These are phyloP conservation scores for Nitzschia putrida DNA, from an alignment of 108 stramenopile species.

Conservation along the genomic window DNA sequence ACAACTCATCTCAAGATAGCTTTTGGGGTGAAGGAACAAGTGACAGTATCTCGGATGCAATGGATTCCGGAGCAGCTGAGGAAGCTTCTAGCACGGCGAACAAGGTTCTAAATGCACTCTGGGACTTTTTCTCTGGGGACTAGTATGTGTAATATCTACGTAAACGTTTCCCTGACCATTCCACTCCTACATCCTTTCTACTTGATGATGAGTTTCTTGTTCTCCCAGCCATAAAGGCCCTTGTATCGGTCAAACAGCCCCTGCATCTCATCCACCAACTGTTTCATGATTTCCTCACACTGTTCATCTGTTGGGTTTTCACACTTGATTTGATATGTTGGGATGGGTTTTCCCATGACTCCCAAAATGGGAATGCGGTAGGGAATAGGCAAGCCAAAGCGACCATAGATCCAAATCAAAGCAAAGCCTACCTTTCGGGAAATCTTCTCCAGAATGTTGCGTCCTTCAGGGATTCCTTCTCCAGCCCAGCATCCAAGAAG, in stretches of 20 bases:
- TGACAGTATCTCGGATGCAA: slow-evolving; percentile 29
- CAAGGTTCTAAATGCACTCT: slow-evolving; percentile 41
- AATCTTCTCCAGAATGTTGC: slow-evolving; percentile 26
- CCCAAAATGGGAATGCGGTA: slow-evolving; percentile 32
- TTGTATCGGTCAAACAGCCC: slow-evolving; percentile 44
- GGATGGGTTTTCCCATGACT: slow-evolving; percentile 42
- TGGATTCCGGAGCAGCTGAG: slow-evolving; percentile 23
- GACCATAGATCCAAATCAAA: slow-evolving; percentile 45
- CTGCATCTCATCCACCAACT: slow-evolving; percentile 37
- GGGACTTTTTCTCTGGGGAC: slow-evolving; percentile 60
- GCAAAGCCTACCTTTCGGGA: slow-evolving; percentile 48
- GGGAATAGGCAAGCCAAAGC: slow-evolving; percentile 49
- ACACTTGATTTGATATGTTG: slow-evolving; percentile 39
- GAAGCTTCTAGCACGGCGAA: slow-evolving; percentile 29
- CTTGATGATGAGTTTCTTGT: slow-evolving; percentile 44
- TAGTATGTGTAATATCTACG: slow-evolving; percentile 11
- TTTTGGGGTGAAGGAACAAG: slow-evolving; percentile 16
- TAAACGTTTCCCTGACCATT: background rate
- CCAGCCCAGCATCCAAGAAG: slow-evolving; percentile 44
- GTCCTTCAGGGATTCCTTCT: slow-evolving; percentile 29
- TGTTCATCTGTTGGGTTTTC: slow-evolving; percentile 48
- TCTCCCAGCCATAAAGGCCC: slow-evolving; percentile 41
- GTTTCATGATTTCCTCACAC: slow-evolving; percentile 22
- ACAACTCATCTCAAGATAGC: slow-evolving; percentile 14
- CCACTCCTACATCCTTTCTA: background rate